Evolutionary conservation across 2,329 filamentous ascomycete species (phyloP).

Genomic region (Pyrenochaeta sp.): DNA sequence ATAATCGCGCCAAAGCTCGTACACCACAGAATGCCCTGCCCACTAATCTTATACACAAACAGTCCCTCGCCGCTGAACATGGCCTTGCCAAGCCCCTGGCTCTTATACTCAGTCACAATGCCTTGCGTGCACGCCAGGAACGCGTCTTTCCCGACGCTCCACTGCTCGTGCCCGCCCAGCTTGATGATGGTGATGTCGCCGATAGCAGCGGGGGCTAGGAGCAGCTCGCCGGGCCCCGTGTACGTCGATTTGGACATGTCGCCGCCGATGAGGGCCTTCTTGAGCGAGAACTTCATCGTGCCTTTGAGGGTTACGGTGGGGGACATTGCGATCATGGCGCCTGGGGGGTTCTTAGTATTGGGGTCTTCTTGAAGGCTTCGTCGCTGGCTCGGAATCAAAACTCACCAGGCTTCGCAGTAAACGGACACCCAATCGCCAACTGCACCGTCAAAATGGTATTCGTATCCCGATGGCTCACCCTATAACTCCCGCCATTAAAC

Average conservation of each 20-base stretch:
- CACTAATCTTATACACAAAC: slow-evolving; percentile 86
- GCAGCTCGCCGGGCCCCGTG: slow-evolving; percentile 88
- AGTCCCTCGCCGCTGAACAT: slow-evolving; percentile 94
- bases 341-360: slow-evolving; percentile 49
- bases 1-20: slow-evolving; percentile 95
- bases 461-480: slow-evolving; percentile 88
- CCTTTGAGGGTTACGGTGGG: slow-evolving; percentile 85
- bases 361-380: not conserved
- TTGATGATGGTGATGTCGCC: slow-evolving; percentile 87
- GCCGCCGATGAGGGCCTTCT: slow-evolving; percentile 85
- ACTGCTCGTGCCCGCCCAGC: slow-evolving; percentile 73
- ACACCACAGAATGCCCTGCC: slow-evolving; percentile 84
- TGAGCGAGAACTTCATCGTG: slow-evolving; percentile 82
- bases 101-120: slow-evolving; percentile 86
- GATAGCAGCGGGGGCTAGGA: slow-evolving; percentile 79
- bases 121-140: slow-evolving; percentile 87
- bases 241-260: slow-evolving; percentile 81
- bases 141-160: slow-evolving; percentile 86
- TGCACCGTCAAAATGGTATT: slow-evolving; percentile 92
- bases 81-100: slow-evolving; percentile 84
- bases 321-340: slow-evolving; percentile 95
- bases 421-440: slow-evolving; percentile 84
- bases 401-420: slow-evolving; percentile 77
- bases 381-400: not conserved
- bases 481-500: slow-evolving; percentile 94